Percentiles rank a stretch among this genome's conserved stretches.
Evolutionary conservation across 164 flowering plant genomes (phyloP).

Genomic region (Stephania yunnanensis): DNA sequence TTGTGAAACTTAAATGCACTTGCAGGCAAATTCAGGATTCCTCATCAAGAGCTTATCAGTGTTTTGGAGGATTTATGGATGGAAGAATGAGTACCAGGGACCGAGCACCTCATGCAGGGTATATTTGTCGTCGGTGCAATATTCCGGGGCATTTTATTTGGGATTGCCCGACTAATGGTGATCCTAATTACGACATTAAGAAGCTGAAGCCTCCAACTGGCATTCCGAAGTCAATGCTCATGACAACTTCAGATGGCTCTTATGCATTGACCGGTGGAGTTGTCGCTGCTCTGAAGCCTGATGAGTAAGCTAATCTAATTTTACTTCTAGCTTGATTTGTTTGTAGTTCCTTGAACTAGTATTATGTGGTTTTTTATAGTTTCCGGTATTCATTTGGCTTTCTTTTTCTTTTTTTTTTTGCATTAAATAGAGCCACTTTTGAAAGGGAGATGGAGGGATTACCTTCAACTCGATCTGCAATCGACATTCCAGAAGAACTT

Average conservation of each 20-base stretch:
- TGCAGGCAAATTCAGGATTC: constrained; percentile 68
- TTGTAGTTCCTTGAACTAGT: not conserved
- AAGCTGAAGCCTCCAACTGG: constrained; percentile 93
- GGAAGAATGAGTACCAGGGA: constrained; percentile 62
- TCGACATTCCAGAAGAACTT: constrained; percentile 89
- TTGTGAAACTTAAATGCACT: not conserved
- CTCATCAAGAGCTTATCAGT: constrained; percentile 59
- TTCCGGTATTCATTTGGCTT: not conserved
- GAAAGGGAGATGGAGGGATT: constrained; percentile 93
- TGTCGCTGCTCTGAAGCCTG: constrained; percentile 72
- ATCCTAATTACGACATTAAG: constrained; percentile 78
- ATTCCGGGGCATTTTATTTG: constrained; percentile 93
- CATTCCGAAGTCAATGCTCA: constrained; percentile 93
- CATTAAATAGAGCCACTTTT: constrained; percentile 78
- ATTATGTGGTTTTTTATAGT: not conserved
- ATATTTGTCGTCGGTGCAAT: constrained; percentile 90
- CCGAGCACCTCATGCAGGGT: constrained; percentile 89
- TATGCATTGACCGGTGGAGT: constrained; percentile 96
- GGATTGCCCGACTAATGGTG: constrained; percentile 98
- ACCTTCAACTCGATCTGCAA: constrained; percentile 66
- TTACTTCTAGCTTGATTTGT: not conserved
- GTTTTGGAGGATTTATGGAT: constrained; percentile 76
- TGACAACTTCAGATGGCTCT: constrained; percentile 86
- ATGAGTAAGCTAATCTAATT: constrained; percentile 56
- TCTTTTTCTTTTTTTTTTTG: not conserved